phyloP scores from a whole-genome alignment of 805 yeast species.

The Komagataella ulmi region DNA sequence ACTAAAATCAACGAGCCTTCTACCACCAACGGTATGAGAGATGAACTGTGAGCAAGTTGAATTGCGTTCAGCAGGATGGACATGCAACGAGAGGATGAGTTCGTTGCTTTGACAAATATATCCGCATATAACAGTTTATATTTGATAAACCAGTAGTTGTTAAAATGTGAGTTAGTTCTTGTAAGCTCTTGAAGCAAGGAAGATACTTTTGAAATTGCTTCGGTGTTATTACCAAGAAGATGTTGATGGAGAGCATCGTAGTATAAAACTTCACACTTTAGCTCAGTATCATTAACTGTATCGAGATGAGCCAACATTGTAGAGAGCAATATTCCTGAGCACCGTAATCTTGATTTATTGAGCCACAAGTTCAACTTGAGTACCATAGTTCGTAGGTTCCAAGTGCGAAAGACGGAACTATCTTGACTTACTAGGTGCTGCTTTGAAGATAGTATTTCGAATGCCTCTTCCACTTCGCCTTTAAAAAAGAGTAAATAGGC shows the following conservation, averaged over 20 bases:
- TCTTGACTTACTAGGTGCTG: conserved; percentile 15
- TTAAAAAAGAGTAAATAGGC: conserved; percentile 21
- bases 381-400: conserved; percentile 26
- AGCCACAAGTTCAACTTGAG: conserved; percentile 23
- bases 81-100: conserved; percentile 26
- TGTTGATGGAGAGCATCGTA: conserved; percentile 11
- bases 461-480: conserved; percentile 28
- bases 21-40: conserved; percentile 25
- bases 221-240: conserved; percentile 9
- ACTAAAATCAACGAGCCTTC: conserved; percentile 35
- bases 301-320: conserved; percentile 15
- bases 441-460: conserved; percentile 20
- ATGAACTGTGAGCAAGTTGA: conserved; percentile 29
- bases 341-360: conserved; percentile 21
- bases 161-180: conserved; percentile 12
- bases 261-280: conserved; percentile 14
- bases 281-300: conserved; percentile 17
- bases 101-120: conserved; percentile 17
- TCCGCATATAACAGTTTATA: conserved; percentile 33
- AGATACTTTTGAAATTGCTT: conserved; percentile 11
- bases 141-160: conserved; percentile 29
- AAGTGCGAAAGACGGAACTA: conserved; percentile 23
- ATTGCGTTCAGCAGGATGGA: conserved; percentile 36
- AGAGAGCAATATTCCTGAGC: conserved; percentile 22
- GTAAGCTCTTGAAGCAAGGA: conserved; percentile 10